Evolutionary conservation across 495 filamentous ascomycete species (phyloP).

Genomic region (Neurospora sp.): DNA sequence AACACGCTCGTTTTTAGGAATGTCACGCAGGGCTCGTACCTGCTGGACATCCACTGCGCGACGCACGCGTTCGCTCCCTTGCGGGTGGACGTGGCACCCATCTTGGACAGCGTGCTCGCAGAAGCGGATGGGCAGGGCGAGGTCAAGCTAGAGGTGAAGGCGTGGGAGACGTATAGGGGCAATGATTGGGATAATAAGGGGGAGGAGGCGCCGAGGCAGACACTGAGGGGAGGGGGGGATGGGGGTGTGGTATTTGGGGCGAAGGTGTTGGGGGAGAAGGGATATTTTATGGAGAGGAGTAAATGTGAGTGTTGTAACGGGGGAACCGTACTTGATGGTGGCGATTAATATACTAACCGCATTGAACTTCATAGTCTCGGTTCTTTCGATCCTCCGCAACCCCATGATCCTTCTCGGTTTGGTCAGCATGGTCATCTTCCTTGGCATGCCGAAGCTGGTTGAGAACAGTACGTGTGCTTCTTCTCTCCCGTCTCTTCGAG

Average conservation of each 20-base stretch:
- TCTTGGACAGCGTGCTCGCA: not conserved
- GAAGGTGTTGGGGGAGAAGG: conserved; percentile 49
- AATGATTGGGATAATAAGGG: conserved; percentile 83
- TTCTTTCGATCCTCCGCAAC: conserved; percentile 69
- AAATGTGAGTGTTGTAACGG: conserved; percentile 47
- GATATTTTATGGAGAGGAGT: conserved; percentile 61
- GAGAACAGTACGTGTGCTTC: conserved; percentile 68
- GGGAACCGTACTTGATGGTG: not conserved
- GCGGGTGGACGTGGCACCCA: conserved; percentile 57
- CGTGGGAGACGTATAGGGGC: conserved; percentile 79
- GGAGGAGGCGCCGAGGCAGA: conserved; percentile 38
- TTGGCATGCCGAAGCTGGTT: conserved; percentile 88
- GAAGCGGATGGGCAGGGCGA: conserved; percentile 33
- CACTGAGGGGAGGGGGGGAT: conserved; percentile 9
- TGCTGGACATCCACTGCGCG: conserved; percentile 64
- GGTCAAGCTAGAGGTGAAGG: conserved; percentile 40
- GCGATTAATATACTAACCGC: not conserved
- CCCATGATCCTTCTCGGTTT: conserved; percentile 91
- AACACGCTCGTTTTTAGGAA: conserved; percentile 67
- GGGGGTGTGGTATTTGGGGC: conserved; percentile 42
- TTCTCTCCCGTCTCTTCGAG: not conserved
- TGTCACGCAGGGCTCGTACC: conserved; percentile 57
- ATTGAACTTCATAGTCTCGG: conserved; percentile 25
- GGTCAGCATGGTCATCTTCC: conserved; percentile 65
- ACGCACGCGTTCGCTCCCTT: conserved; percentile 67